Percentiles rank a stretch among this genome's conserved stretches.
These are phyloP conservation scores for Marsdenia floribunda DNA, from an alignment of 257 asterid genomes.

Conservation along the genomic window DNA sequence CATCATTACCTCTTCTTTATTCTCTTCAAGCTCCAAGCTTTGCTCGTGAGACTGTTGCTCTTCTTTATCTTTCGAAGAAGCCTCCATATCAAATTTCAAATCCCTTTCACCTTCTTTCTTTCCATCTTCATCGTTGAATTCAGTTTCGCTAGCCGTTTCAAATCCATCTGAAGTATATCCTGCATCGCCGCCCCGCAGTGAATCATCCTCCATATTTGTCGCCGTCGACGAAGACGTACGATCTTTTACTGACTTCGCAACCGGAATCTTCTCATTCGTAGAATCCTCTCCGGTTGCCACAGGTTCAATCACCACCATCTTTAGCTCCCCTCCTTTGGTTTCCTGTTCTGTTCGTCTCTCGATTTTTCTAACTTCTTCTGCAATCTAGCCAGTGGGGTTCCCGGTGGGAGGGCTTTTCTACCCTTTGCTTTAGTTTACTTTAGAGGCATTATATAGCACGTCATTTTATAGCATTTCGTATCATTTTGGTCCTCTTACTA, in stretches of 20 bases:
- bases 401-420: not conserved
- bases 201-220: not conserved
- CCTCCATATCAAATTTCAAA: not conserved
- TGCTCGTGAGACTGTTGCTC: not conserved
- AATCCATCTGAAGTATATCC: constrained; percentile 72
- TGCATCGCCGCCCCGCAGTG: constrained; percentile 12
- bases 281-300: not conserved
- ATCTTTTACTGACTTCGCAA: not conserved
- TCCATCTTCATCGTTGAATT: constrained; percentile 36
- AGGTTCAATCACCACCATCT: constrained; percentile 7
- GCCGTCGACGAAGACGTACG: constrained; percentile 12
- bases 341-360: not conserved
- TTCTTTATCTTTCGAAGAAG: constrained; percentile 1
- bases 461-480: too few species aligned
- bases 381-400: not conserved
- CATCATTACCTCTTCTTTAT: constrained; percentile 17
- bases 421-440: too few species aligned
- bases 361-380: not conserved
- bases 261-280: not conserved
- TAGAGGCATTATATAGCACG: too few species aligned
- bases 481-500: too few species aligned
- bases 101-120: constrained; percentile 1
- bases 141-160: constrained; percentile 97
- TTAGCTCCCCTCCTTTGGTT: not conserved
- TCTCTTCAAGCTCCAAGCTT: constrained; percentile 13